phyloP scores from a whole-genome alignment of 768 basidiomycete species.

The Rhizopogon vinicolor region DNA sequence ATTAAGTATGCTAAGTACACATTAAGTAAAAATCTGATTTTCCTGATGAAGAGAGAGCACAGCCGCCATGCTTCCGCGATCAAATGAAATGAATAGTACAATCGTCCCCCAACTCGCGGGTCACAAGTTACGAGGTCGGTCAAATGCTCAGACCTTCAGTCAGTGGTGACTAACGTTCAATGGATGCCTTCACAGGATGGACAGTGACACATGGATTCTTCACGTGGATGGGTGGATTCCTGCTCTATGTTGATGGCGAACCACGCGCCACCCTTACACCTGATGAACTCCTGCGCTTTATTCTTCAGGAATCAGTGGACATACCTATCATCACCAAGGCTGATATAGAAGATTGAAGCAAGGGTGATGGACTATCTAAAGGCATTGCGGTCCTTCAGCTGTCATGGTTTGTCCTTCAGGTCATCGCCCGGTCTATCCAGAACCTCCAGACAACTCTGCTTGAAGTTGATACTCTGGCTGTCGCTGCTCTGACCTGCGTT shows the following conservation, averaged over 20 bases:
- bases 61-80: no score
- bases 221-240: constrained; percentile 17
- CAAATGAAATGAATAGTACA: no score
- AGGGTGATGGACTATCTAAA: constrained; percentile 32
- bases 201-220: constrained; percentile 13
- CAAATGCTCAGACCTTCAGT: no score
- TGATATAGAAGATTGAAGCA: constrained; percentile 21
- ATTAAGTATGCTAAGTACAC: no score
- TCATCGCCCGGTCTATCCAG: constrained; percentile 20
- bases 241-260: not conserved
- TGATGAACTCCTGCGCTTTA: not conserved
- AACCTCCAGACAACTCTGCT: constrained; percentile 28
- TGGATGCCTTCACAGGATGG: no score
- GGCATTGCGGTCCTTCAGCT: constrained; percentile 28
- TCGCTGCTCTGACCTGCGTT: constrained; percentile 24
- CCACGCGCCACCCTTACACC: not conserved
- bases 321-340: constrained; percentile 3
- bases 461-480: constrained; percentile 32
- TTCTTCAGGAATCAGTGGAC: not conserved
- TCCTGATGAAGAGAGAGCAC: no score
- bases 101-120: no score
- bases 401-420: constrained; percentile 30
- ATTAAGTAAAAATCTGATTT: no score
- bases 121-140: no score
- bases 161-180: no score